These are phyloP conservation scores for Ceratocystis eucalypticola DNA, from an alignment of 2,329 filamentous ascomycete genomes.

Conservation along the genomic window DNA sequence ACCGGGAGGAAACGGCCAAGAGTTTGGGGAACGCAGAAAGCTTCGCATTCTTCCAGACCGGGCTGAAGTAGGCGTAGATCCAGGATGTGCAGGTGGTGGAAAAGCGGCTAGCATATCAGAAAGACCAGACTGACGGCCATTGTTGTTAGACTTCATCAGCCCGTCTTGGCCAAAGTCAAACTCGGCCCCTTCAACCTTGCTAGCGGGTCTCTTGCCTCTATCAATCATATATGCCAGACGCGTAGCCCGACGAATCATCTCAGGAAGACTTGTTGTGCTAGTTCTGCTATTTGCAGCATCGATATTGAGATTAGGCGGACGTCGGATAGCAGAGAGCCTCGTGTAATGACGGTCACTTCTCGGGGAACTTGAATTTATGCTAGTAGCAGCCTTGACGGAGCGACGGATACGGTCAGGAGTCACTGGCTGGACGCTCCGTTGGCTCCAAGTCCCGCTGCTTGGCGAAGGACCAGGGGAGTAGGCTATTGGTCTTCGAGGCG, in stretches of 20 bases:
- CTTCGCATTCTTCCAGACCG: constrained; percentile 27
- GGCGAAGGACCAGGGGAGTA: not conserved
- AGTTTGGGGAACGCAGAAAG: constrained; percentile 30
- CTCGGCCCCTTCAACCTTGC: constrained; percentile 37
- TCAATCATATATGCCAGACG: constrained; percentile 78
- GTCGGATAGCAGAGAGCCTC: constrained; percentile 41
- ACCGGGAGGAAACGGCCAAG: constrained; percentile 37
- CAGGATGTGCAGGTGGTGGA: constrained; percentile 43
- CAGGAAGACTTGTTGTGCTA: constrained; percentile 81
- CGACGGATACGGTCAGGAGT: constrained; percentile 34
- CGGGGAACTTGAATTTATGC: constrained; percentile 28
- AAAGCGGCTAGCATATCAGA: constrained; percentile 55
- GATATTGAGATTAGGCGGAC: constrained; percentile 66
- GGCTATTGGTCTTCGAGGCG: not conserved
- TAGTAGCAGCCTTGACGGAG: constrained; percentile 37
- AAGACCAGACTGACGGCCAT: constrained; percentile 39
- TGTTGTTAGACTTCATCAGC: constrained; percentile 29
- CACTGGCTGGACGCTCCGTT: constrained; percentile 20
- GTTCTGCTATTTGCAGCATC: constrained; percentile 72
- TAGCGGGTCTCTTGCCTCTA: constrained; percentile 54
- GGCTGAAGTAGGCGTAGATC: constrained; percentile 27
- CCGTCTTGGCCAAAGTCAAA: constrained; percentile 37
- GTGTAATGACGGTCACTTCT: constrained; percentile 27
- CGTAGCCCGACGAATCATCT: constrained; percentile 80
- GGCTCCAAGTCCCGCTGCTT: not conserved